phyloP scores from a whole-genome alignment of 1,284 basidiomycete species.

The Caloboletus inedulis region DNA sequence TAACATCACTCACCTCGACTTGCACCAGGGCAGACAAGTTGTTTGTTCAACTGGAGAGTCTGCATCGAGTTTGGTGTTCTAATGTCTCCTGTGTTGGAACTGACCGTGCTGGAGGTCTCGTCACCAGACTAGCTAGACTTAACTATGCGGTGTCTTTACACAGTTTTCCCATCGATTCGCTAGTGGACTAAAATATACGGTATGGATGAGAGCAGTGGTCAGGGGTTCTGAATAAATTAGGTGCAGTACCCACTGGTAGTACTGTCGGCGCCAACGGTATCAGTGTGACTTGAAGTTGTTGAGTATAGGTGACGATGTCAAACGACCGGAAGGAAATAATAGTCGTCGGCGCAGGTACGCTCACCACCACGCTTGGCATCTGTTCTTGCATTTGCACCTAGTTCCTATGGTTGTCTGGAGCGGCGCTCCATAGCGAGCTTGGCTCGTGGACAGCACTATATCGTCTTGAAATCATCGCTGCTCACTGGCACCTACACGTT shows the following conservation, averaged over 20 bases:
- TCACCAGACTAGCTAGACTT: too few relatives aligned
- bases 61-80: neutral
- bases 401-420: neutral
- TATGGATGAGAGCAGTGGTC: too few relatives aligned
- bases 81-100: neutral
- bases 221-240: neutral
- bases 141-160: too few relatives aligned
- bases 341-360: constrained; percentile 39
- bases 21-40: neutral
- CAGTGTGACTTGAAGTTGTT: neutral
- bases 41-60: neutral
- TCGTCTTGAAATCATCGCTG: neutral
- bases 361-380: neutral
- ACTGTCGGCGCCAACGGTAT: neutral
- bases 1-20: neutral
- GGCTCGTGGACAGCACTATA: neutral
- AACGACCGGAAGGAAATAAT: constrained; percentile 28
- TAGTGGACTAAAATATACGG: too few relatives aligned
- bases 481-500: neutral
- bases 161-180: too few relatives aligned
- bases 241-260: neutral
- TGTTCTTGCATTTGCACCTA: neutral
- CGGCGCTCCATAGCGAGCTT: neutral
- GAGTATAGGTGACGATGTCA: constrained; percentile 27
- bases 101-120: neutral